Conservation (phyloP, 2,329 filamentous ascomycete species). For the Clonostachys rhizophaga region DNA sequence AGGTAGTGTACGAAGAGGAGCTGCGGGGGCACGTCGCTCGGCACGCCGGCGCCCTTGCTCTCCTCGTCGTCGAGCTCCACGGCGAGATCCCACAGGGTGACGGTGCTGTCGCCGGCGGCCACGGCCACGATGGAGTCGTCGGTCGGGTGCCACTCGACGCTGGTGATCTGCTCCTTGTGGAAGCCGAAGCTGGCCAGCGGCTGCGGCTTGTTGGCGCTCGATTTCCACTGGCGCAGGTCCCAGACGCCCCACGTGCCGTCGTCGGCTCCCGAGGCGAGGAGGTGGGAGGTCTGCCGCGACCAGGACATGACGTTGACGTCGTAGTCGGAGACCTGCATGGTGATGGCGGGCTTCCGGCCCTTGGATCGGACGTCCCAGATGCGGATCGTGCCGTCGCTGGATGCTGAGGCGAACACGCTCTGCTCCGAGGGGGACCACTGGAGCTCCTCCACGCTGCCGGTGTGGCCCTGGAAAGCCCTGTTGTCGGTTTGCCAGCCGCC, state of each 20-base stretch:
- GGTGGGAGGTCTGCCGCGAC: conserved; percentile 82
- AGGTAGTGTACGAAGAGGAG: conserved; percentile 96
- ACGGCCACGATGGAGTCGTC: conserved; percentile 95
- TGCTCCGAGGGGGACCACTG: conserved; percentile 95
- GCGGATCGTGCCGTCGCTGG: conserved; percentile 89
- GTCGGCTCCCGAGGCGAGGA: conserved; percentile 88
- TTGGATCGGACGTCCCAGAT: conserved; percentile 95
- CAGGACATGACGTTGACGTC: conserved; percentile 98
- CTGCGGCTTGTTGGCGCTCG: conserved; percentile 53
- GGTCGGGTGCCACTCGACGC: conserved; percentile 94
- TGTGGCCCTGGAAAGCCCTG: conserved; percentile 78
- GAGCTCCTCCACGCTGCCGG: conserved; percentile 83
- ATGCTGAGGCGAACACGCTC: conserved; percentile 91
- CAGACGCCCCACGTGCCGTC: conserved; percentile 94
- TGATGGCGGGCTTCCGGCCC: conserved; percentile 81
- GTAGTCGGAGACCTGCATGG: conserved; percentile 74
- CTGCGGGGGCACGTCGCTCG: conserved; percentile 85
- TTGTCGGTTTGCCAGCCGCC: conserved; percentile 88
- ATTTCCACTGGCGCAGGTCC: conserved; percentile 94
- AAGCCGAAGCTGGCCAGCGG: conserved; percentile 93
- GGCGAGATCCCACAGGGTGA: conserved; percentile 94
- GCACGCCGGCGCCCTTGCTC: conserved; percentile 76
- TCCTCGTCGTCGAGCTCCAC: conserved; percentile 98
- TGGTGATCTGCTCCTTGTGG: conserved; percentile 95
- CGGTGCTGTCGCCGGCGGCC: conserved; percentile 86